phyloP scores from a whole-genome alignment of 2,329 filamentous ascomycete species.

The Ascomycota sp. region DNA sequence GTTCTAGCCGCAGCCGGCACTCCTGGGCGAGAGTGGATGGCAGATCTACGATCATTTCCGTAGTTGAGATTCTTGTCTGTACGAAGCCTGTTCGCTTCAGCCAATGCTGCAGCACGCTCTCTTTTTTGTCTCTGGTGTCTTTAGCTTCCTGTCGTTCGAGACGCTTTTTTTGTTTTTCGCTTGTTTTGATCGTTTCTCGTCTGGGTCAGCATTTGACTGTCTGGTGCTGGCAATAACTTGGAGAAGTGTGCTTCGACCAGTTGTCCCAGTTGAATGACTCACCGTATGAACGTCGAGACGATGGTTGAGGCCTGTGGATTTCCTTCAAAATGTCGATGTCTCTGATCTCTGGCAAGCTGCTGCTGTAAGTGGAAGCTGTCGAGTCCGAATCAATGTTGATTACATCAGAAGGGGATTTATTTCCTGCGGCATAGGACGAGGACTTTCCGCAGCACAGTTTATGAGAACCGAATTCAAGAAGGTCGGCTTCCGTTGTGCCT shows the following conservation, averaged over 20 bases:
- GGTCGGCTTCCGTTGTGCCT: no score
- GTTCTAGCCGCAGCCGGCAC: constrained; percentile 23
- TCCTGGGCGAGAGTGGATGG: constrained; percentile 31
- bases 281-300: constrained; percentile 11
- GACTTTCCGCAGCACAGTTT: no score
- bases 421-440: no score
- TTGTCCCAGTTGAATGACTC: constrained; percentile 7
- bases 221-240: background rate
- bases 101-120: constrained; percentile 42
- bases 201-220: background rate
- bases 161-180: constrained; percentile 33
- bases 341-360: constrained; percentile 27
- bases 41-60: constrained; percentile 61
- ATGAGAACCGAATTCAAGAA: no score
- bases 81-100: constrained; percentile 52
- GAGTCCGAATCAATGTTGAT: constrained; percentile 17
- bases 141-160: constrained; percentile 37
- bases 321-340: constrained; percentile 15
- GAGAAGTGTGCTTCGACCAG: background rate
- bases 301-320: constrained; percentile 3
- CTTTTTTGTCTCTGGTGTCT: constrained; percentile 41
- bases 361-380: constrained; percentile 18
- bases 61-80: constrained; percentile 55
- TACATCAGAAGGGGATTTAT: no score
- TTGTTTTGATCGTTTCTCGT: constrained; percentile 4